These are phyloP conservation scores for Castanopsis chinensis DNA, from an alignment of 306 rosid genomes.

Conservation along the genomic window DNA sequence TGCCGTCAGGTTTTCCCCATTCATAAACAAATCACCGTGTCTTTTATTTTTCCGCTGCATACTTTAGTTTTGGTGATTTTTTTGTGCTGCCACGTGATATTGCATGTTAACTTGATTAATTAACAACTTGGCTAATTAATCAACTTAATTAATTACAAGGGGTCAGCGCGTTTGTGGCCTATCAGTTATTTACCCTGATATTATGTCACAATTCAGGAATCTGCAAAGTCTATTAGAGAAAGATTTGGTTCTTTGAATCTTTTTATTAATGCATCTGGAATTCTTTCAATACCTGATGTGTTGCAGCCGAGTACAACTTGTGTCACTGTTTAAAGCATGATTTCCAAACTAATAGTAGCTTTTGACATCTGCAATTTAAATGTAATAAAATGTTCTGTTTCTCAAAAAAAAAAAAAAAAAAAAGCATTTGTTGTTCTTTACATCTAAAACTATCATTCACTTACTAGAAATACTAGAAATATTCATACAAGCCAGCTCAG, in stretches of 20 bases:
- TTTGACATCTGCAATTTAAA: neutral
- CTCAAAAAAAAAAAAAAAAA: no score
- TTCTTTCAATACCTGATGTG: slow-evolving; percentile 75
- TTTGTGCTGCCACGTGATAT: no score
- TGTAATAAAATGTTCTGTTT: neutral
- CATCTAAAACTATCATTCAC: neutral
- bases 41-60: no score
- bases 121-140: no score
- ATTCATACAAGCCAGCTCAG: neutral
- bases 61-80: no score
- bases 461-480: neutral
- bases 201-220: slow-evolving; percentile 54
- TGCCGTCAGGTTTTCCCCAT: no score
- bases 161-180: no score
- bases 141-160: no score
- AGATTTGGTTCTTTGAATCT: slow-evolving; percentile 77
- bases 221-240: slow-evolving; percentile 62
- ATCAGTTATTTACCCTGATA: neutral
- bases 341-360: neutral
- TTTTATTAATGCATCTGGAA: slow-evolving; percentile 84
- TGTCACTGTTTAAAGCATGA: slow-evolving; percentile 4
- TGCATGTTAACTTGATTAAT: no score
- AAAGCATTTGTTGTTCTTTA: neutral
- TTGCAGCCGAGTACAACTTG: slow-evolving; percentile 69
- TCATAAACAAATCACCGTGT: no score